A percentile compares a stretch with the other conserved stretches of the same genome.
Evolutionary conservation across 2,329 filamentous ascomycete species (phyloP).

Genomic region (Fusarium keratoplasticum): DNA sequence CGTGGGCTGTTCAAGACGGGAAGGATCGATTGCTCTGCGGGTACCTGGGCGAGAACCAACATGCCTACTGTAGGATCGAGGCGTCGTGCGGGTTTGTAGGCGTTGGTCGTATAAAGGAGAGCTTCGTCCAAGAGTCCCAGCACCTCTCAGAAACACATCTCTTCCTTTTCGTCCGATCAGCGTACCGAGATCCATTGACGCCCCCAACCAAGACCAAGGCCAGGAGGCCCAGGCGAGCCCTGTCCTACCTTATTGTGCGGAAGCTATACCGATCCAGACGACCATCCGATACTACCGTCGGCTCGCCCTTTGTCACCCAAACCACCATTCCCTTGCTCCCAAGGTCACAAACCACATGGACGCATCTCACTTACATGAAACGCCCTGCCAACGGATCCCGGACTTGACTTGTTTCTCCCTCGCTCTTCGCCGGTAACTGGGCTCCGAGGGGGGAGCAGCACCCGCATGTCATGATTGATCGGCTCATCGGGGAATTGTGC

Average conservation of each 20-base stretch:
- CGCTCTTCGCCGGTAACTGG: background rate
- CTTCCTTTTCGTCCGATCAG: background rate
- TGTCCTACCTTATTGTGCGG: background rate
- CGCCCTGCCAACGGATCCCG: background rate
- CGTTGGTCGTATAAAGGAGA: conserved; percentile 24
- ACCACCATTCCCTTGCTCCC: conserved; percentile 18
- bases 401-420: background rate
- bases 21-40: background rate
- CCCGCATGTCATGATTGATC: conserved; percentile 38
- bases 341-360: conserved; percentile 10
- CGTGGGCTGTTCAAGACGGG: conserved; percentile 13
- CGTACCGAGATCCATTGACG: background rate
- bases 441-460: conserved; percentile 5
- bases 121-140: conserved; percentile 2
- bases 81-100: conserved; percentile 8
- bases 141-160: background rate
- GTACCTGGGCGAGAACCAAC: conserved; percentile 22
- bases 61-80: conserved; percentile 28
- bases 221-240: background rate
- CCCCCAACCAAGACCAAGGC: background rate
- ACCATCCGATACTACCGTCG: conserved; percentile 36
- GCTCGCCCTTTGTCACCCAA: conserved; percentile 9
- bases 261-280: conserved; percentile 26
- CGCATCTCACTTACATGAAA: conserved; percentile 30
- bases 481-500: conserved; percentile 34